phyloP scores from a whole-genome alignment of 371 early-diverging fungal species.

The Lichtheimia hyalospora region DNA sequence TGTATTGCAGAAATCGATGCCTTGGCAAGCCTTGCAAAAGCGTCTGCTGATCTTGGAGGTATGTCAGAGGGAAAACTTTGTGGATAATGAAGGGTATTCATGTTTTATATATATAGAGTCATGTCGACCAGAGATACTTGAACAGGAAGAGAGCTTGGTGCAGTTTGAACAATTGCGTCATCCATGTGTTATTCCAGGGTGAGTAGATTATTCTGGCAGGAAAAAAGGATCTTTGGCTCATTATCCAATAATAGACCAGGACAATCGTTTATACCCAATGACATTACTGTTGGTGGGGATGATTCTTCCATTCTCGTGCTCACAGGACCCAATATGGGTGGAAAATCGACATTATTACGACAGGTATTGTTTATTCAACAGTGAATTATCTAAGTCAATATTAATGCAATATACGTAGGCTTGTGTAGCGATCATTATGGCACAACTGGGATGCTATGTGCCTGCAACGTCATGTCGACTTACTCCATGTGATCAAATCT shows the following conservation, averaged over 20 bases:
- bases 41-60: conserved; percentile 71
- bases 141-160: conserved; percentile 58
- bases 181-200: conserved; percentile 77
- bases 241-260: conserved; percentile 33
- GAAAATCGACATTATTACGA: conserved; percentile 95
- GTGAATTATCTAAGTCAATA: background rate
- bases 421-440: conserved; percentile 96
- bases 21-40: conserved; percentile 77
- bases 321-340: conserved; percentile 98
- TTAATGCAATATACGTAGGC: conserved; percentile 36
- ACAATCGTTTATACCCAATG: conserved; percentile 93
- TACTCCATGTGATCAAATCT: conserved; percentile 95
- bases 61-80: background rate
- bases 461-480: conserved; percentile 82
- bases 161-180: conserved; percentile 85
- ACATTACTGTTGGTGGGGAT: conserved; percentile 71
- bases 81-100: background rate
- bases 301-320: conserved; percentile 85
- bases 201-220: background rate
- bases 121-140: conserved; percentile 81
- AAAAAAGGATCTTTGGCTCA: background rate
- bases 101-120: conserved; percentile 47
- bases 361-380: conserved; percentile 46
- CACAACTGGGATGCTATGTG: conserved; percentile 98
- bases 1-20: conserved; percentile 91